These are phyloP conservation scores for Alternaria novae-zelandiae DNA, from an alignment of 2,329 filamentous ascomycete species.

Conservation along the genomic window DNA sequence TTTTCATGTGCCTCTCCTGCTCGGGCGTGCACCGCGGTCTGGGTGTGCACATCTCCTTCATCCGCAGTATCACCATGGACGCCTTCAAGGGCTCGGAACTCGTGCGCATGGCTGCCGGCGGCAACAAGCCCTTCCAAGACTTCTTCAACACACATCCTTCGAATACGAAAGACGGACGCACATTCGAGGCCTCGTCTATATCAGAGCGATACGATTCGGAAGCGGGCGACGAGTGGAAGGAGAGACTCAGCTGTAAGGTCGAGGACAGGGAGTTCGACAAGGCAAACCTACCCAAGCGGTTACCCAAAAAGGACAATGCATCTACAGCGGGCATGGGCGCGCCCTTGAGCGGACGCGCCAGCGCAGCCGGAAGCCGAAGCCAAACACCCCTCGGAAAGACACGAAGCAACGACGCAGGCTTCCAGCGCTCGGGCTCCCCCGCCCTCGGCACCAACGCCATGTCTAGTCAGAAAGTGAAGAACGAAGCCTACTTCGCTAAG, in stretches of 20 bases:
- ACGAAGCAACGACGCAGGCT: constrained; percentile 37
- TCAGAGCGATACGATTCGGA: constrained; percentile 89
- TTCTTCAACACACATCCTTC: constrained; percentile 74
- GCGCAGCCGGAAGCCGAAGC: constrained; percentile 45
- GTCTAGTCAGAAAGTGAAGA: constrained; percentile 61
- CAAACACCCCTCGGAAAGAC: constrained; percentile 49
- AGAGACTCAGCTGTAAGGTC: constrained; percentile 83
- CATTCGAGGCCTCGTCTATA: constrained; percentile 87
- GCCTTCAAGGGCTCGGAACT: constrained; percentile 94
- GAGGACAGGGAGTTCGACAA: constrained; percentile 87
- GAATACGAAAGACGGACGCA: constrained; percentile 54
- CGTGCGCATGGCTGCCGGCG: constrained; percentile 89
- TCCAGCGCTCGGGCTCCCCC: constrained; percentile 45
- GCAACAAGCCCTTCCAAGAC: constrained; percentile 83
- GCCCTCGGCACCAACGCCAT: constrained; percentile 48
- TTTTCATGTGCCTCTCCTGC: constrained; percentile 98
- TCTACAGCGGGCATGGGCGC: constrained; percentile 31
- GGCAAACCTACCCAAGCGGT: constrained; percentile 62
- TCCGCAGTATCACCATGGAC: constrained; percentile 97
- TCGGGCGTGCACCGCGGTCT: constrained; percentile 93
- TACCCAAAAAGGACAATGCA: constrained; percentile 42
- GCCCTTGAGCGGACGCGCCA: constrained; percentile 42
- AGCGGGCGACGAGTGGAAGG: constrained; percentile 94
- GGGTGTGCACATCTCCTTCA: constrained; percentile 97
- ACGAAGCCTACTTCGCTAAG: constrained; percentile 89